A percentile compares a stretch with the other conserved stretches of the same genome.
These are phyloP conservation scores for Clarireedia paspali DNA, from an alignment of 2,329 filamentous ascomycete genomes.

Conservation along the genomic window DNA sequence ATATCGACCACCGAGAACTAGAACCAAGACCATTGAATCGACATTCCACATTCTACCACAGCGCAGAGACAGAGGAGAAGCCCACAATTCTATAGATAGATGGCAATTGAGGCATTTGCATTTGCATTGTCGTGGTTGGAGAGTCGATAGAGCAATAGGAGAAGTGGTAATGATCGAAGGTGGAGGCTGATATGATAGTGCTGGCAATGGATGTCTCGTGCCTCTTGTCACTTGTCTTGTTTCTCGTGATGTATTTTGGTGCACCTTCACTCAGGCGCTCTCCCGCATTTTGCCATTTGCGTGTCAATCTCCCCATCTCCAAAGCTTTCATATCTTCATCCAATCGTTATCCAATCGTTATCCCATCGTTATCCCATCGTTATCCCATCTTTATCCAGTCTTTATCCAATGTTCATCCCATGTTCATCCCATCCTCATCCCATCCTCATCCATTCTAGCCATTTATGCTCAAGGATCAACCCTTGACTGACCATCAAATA, in stretches of 20 bases:
- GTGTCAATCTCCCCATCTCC: too few relatives aligned
- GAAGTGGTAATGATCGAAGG: not conserved
- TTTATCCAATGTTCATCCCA: too few relatives aligned
- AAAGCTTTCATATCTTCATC: not conserved
- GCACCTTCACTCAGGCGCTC: too few relatives aligned
- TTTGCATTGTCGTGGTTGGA: not conserved
- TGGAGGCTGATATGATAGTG: too few relatives aligned
- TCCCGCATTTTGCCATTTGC: too few relatives aligned
- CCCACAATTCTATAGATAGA: constrained; percentile 7
- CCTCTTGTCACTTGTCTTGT: too few relatives aligned
- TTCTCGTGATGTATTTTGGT: too few relatives aligned
- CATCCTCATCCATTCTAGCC: not conserved
- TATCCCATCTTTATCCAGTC: not conserved
- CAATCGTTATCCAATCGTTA: constrained; percentile 1
- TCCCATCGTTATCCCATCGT: not conserved
- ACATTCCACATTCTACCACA: not conserved
- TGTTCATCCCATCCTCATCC: not conserved
- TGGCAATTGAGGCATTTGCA: not conserved
- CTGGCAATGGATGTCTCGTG: too few relatives aligned
- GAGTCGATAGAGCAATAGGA: not conserved
- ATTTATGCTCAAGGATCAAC: not conserved
- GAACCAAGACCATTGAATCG: not conserved
- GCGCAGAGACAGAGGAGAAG: not conserved
- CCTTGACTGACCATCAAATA: not conserved
- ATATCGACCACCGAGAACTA: not conserved